A percentile compares a stretch with the other conserved stretches of the same genome.
phyloP scores from a whole-genome alignment of 148 eudicot genomes.

The Camellia granthamiana region DNA sequence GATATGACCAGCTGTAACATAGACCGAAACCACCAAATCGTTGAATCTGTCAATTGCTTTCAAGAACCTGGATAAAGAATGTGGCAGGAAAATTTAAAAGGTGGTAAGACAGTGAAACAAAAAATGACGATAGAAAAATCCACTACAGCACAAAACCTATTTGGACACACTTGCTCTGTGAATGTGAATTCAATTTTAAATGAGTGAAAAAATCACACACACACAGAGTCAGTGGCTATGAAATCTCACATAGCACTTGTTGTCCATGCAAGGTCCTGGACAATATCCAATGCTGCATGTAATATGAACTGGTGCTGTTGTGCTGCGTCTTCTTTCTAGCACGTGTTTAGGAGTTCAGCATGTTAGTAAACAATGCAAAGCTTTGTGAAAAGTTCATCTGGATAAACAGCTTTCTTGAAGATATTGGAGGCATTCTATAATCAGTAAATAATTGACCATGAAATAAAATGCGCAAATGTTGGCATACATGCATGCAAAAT shows the following conservation, averaged over 20 bases:
- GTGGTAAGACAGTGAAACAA: background rate
- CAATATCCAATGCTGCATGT: slow-evolving; percentile 92
- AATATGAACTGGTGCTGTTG: slow-evolving; percentile 92
- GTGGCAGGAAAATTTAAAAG: background rate
- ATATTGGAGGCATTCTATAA: background rate
- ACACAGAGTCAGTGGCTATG: background rate
- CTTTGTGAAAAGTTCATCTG: background rate
- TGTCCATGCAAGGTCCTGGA: slow-evolving; percentile 98
- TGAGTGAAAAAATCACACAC: background rate
- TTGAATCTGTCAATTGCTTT: slow-evolving; percentile 95
- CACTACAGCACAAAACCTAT: background rate
- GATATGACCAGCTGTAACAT: slow-evolving; percentile 99
- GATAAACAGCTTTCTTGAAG: background rate
- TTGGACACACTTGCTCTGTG: background rate
- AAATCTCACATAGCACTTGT: slow-evolving; percentile 92
- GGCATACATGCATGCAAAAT: slow-evolving; percentile 1
- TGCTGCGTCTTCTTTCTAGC: slow-evolving; percentile 90
- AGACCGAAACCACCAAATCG: slow-evolving; percentile 89
- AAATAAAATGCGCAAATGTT: background rate
- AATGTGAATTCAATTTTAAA: background rate
- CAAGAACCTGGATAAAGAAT: slow-evolving; percentile 63
- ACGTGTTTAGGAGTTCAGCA: slow-evolving; percentile 12
- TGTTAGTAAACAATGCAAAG: background rate
- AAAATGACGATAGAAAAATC: background rate
- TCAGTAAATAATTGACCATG: background rate